A percentile compares a stretch with the other conserved stretches of the same genome.
Evolutionary conservation across 2,329 filamentous ascomycete species (phyloP).

Genomic region (Pseudogymnoascus sp.): DNA sequence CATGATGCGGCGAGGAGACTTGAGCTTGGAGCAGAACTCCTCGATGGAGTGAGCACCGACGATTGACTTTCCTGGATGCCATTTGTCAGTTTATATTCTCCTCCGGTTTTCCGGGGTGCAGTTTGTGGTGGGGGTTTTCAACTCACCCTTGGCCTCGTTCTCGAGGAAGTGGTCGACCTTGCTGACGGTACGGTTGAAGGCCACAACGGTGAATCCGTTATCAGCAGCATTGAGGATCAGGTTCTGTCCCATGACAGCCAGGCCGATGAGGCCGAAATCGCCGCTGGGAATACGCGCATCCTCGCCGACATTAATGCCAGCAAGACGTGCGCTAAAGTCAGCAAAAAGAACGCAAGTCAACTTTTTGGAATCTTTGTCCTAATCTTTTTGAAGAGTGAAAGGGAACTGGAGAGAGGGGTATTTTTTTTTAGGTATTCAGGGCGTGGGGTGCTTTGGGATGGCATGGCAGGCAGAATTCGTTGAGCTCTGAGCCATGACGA

Average conservation of each 20-base stretch:
- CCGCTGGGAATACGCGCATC: constrained; percentile 43
- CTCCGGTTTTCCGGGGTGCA: neutral
- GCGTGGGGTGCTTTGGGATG: constrained; percentile 1
- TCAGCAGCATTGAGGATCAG: constrained; percentile 86
- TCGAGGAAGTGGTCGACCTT: constrained; percentile 94
- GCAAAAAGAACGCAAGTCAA: constrained; percentile 27
- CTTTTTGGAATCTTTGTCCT: constrained; percentile 18
- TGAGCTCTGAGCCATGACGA: constrained; percentile 17
- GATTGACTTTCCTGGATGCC: constrained; percentile 70
- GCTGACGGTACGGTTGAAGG: constrained; percentile 96
- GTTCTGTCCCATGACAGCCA: constrained; percentile 88
- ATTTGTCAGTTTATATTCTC: constrained; percentile 35
- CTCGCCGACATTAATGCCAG: constrained; percentile 65
- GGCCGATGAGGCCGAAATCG: constrained; percentile 87
- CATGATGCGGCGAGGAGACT: constrained; percentile 96
- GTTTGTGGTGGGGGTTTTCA: neutral
- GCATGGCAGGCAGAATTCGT: constrained; percentile 14
- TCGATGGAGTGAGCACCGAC: constrained; percentile 88
- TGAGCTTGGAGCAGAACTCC: constrained; percentile 95
- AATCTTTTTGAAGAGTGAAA: neutral
- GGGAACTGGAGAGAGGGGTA: constrained; percentile 15
- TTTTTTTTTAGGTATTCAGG: neutral
- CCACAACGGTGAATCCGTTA: constrained; percentile 92
- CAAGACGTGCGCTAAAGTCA: constrained; percentile 61
- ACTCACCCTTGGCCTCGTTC: constrained; percentile 76